Conservation (phyloP, 139 green algal genomes). For the Pseudopediastrum boryanum region DNA sequence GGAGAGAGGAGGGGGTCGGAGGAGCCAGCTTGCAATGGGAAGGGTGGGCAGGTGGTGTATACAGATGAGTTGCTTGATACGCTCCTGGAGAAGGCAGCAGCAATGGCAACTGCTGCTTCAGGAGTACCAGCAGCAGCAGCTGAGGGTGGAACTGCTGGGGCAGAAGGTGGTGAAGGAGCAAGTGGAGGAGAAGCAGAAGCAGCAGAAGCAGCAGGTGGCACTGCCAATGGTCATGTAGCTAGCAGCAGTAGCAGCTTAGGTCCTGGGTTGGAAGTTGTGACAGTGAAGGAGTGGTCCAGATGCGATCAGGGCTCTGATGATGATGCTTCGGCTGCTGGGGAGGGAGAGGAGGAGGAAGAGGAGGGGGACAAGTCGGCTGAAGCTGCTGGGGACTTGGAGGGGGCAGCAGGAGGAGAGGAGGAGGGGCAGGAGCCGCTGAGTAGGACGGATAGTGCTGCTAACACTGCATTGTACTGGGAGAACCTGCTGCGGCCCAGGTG, state of each 20-base stretch:
- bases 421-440: background rate
- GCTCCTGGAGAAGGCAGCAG: background rate
- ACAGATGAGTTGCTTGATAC: too few species aligned
- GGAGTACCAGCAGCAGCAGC: background rate
- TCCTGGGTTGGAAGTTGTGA: too few species aligned
- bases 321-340: slow-evolving; percentile 3
- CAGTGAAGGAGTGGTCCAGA: too few species aligned
- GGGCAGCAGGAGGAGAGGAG: background rate
- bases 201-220: slow-evolving; percentile 23
- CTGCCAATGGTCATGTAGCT: background rate
- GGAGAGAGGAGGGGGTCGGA: background rate
- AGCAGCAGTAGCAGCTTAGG: slow-evolving; percentile 14
- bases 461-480: slow-evolving; percentile 61
- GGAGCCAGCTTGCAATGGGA: too few species aligned
- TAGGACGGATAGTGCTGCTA: slow-evolving; percentile 43
- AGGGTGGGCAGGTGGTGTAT: too few species aligned
- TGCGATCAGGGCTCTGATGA: background rate
- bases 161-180: background rate
- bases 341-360: slow-evolving; percentile 21
- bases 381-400: background rate
- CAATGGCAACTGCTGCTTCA: background rate
- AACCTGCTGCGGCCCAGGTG: slow-evolving; percentile 61
- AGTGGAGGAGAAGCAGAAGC: background rate
- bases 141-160: background rate
- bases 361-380: too few species aligned